Percentiles rank a stretch among this genome's conserved stretches.
phyloP scores from a whole-genome alignment of 2,329 filamentous ascomycete genomes.

The Cladosporium sp. region DNA sequence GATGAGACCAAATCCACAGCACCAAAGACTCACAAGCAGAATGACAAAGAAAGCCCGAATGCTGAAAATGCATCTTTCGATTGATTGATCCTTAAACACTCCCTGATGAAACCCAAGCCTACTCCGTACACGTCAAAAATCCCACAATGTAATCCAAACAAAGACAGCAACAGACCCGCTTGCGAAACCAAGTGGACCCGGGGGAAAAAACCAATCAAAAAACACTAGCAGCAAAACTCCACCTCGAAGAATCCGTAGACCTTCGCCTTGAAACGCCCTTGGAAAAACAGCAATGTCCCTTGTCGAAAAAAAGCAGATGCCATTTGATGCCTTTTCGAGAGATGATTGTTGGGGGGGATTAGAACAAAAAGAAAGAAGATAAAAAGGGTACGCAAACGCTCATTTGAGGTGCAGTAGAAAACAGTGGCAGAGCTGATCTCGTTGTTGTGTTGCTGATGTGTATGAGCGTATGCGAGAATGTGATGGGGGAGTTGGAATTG shows the following conservation, averaged over 20 bases:
- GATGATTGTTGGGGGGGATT: neutral
- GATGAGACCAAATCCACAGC: too few species aligned
- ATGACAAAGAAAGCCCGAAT: too few species aligned
- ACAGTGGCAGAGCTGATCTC: neutral
- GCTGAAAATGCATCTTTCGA: too few species aligned
- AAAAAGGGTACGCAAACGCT: conserved; percentile 8
- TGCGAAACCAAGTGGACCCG: too few species aligned
- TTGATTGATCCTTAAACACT: too few species aligned
- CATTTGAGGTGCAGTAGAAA: conserved; percentile 3
- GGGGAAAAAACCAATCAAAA: neutral
- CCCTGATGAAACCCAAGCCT: too few species aligned
- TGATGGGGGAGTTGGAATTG: neutral
- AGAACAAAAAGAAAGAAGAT: conserved; percentile 3
- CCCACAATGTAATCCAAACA: too few species aligned
- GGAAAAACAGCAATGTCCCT: neutral
- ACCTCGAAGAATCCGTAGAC: conserved; percentile 8
- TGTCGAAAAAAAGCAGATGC: conserved; percentile 3
- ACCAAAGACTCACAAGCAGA: too few species aligned
- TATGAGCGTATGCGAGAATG: neutral
- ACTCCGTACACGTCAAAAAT: too few species aligned
- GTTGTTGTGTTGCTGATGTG: conserved; percentile 6
- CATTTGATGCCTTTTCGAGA: neutral
- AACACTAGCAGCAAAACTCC: neutral
- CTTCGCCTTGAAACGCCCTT: conserved; percentile 8
- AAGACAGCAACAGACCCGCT: too few species aligned